Evolutionary conservation across 768 basidiomycete species (phyloP).

Genomic region (Podaxis carcinomalis): DNA sequence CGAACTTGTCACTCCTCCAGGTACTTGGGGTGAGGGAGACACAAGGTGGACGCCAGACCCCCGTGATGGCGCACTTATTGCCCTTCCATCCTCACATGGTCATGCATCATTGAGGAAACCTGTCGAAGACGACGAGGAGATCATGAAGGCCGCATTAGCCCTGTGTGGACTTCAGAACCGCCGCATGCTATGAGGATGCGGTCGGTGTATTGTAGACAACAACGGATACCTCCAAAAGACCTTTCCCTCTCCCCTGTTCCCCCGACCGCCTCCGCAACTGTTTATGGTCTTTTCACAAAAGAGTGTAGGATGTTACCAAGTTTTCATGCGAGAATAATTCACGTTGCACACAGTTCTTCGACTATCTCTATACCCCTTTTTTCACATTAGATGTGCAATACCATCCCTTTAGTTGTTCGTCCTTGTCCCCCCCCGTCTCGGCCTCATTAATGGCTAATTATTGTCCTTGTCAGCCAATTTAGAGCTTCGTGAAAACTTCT

Average conservation of each 20-base stretch:
- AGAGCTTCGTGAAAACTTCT: conserved; percentile 11
- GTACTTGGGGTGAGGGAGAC: conserved; percentile 43
- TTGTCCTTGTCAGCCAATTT: not conserved
- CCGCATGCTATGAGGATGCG: conserved; percentile 1
- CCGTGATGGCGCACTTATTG: conserved; percentile 15
- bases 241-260: not conserved
- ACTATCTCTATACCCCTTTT: not conserved
- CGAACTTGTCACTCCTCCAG: conserved; percentile 62
- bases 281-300: not conserved
- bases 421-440: not conserved
- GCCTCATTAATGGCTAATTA: conserved; percentile 3
- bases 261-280: not conserved
- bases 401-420: not conserved
- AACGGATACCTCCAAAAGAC: conserved; percentile 9
- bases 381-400: conserved; percentile 6
- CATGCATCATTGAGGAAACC: conserved; percentile 2
- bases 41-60: conserved; percentile 29
- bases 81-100: conserved; percentile 11
- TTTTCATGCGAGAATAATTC: not conserved
- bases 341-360: not conserved
- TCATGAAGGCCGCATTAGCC: conserved; percentile 67
- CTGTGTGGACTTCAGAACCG: conserved; percentile 53
- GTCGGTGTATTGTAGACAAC: not conserved
- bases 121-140: conserved; percentile 51
- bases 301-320: not conserved